Evolutionary conservation across 1,139 yeast genomes (phyloP).

Genomic region (Blastobotrys proliferans): DNA sequence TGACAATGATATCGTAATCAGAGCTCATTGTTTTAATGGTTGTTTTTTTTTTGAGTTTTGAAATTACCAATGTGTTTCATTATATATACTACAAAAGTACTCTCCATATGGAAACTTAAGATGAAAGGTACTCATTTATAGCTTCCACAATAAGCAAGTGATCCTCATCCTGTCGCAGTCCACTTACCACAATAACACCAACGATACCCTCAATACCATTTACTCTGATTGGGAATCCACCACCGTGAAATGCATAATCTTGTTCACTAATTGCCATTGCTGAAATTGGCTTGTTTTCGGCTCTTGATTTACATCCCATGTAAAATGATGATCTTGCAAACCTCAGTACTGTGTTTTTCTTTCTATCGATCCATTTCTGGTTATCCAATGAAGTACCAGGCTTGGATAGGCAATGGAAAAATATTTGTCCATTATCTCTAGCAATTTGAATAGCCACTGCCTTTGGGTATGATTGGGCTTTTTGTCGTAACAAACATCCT

Average conservation of each 20-base stretch:
- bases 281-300: constrained; percentile 22
- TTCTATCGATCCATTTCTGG: constrained; percentile 56
- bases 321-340: constrained; percentile 52
- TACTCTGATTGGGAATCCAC: constrained; percentile 54
- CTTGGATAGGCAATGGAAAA: constrained; percentile 49
- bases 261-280: constrained; percentile 36
- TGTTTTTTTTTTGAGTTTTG: background rate
- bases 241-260: constrained; percentile 61
- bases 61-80: background rate
- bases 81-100: background rate
- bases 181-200: constrained; percentile 58
- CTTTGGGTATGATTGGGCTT: constrained; percentile 24
- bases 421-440: constrained; percentile 46
- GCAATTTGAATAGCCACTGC: constrained; percentile 52
- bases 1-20: no score
- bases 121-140: constrained; percentile 20
- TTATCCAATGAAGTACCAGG: constrained; percentile 49
- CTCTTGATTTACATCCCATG: constrained; percentile 45
- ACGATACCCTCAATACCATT: constrained; percentile 44
- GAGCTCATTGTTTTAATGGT: background rate
- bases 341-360: constrained; percentile 48
- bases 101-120: no score
- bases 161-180: constrained; percentile 40
- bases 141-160: constrained; percentile 28
- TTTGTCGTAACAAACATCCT: constrained; percentile 30